Percentiles rank a stretch among this genome's conserved stretches.
These are phyloP conservation scores for Ulmus americana DNA, from an alignment of 331 rosid species.

Conservation along the genomic window DNA sequence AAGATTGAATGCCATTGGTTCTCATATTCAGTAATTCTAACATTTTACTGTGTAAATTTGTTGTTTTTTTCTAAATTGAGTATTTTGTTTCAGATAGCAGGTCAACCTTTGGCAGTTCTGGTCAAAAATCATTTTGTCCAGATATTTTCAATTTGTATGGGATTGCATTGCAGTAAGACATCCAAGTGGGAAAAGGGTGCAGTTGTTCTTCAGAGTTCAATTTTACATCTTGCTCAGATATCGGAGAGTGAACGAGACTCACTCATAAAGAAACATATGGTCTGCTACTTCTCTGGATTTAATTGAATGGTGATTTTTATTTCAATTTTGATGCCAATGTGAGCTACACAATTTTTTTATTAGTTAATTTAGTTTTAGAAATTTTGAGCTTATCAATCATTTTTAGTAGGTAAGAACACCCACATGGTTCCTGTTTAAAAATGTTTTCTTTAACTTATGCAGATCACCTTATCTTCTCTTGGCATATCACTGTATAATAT, in stretches of 20 bases:
- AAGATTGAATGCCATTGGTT: not conserved
- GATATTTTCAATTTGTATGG: slow-evolving; percentile 70
- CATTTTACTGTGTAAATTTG: slow-evolving; percentile 5
- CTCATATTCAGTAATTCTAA: not conserved
- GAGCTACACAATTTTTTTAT: not conserved
- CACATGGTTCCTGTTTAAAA: not conserved
- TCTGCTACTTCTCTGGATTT: slow-evolving; percentile 24
- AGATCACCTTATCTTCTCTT: not conserved
- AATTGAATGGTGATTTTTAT: not conserved
- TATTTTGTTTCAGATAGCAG: slow-evolving; percentile 52
- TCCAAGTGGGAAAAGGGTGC: slow-evolving; percentile 61
- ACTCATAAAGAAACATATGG: slow-evolving; percentile 84
- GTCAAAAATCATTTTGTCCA: slow-evolving; percentile 62
- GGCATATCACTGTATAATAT: not conserved
- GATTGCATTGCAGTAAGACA: slow-evolving; percentile 65
- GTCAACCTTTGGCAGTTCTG: slow-evolving; percentile 56
- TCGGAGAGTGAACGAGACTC: slow-evolving; percentile 73
- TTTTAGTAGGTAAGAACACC: not conserved
- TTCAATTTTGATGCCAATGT: slow-evolving; percentile 3
- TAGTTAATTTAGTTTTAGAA: not conserved
- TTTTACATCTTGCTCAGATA: slow-evolving; percentile 63
- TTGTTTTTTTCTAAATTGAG: slow-evolving; percentile 26
- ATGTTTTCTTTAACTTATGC: not conserved
- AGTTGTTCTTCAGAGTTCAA: slow-evolving; percentile 60
- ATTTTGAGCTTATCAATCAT: not conserved